Evolutionary conservation across 2,329 filamentous ascomycete genomes (phyloP).

Genomic region (Penicillium hesseltinei): DNA sequence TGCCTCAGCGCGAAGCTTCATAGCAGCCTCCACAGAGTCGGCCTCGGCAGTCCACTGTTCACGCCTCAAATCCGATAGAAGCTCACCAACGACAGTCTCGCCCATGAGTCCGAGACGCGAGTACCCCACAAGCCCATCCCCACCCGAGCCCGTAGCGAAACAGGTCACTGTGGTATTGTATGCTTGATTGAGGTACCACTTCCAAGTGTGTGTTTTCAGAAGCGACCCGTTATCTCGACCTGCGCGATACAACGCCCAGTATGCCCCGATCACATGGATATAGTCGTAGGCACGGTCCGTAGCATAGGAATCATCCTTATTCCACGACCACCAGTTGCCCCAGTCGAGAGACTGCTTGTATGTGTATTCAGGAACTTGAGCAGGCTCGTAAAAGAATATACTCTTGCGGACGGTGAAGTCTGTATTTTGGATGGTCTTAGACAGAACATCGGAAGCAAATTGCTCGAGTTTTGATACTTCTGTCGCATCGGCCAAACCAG

Average conservation of each 20-base stretch:
- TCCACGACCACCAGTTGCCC: background rate
- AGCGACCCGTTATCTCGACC: conserved; percentile 49
- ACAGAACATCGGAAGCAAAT: background rate
- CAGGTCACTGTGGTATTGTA: background rate
- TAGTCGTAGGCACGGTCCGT: conserved; percentile 59
- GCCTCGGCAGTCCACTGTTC: background rate
- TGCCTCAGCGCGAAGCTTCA: conserved; percentile 41
- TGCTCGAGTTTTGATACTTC: background rate
- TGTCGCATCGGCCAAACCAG: background rate
- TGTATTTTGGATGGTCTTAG: background rate
- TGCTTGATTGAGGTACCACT: background rate
- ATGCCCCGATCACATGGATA: conserved; percentile 55
- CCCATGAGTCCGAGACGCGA: conserved; percentile 50
- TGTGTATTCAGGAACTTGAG: background rate
- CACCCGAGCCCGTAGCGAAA: conserved; percentile 38
- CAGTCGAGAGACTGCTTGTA: background rate
- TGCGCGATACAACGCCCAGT: conserved; percentile 59
- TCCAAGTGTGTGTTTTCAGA: background rate
- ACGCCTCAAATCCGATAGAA: conserved; percentile 37
- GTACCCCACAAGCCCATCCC: conserved; percentile 34
- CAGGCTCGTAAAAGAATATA: background rate
- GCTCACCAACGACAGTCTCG: conserved; percentile 49
- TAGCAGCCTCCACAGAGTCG: background rate
- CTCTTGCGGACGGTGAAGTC: background rate
- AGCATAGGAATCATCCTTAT: conserved; percentile 35